phyloP scores from a whole-genome alignment of 495 filamentous ascomycete species.

The Acidiella bohemica region DNA sequence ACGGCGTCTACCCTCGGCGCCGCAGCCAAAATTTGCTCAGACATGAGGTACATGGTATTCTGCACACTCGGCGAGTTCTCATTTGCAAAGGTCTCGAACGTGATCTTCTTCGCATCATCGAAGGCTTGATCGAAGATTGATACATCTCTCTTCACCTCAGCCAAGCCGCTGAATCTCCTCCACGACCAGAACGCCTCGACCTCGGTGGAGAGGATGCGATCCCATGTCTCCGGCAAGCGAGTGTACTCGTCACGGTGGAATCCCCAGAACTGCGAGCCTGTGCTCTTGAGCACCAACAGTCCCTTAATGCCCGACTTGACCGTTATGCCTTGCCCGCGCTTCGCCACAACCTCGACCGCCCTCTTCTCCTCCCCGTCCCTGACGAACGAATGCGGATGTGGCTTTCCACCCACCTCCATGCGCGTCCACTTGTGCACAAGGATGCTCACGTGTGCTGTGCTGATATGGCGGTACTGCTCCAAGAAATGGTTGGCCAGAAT shows the following conservation, averaged over 20 bases:
- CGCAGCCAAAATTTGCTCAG: conserved; percentile 65
- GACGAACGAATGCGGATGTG: conserved; percentile 93
- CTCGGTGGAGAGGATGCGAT: conserved; percentile 87
- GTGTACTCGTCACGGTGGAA: conserved; percentile 90
- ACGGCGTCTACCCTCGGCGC: conserved; percentile 59
- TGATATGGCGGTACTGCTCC: conserved; percentile 76
- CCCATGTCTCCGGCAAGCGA: conserved; percentile 76
- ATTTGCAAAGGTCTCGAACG: conserved; percentile 81
- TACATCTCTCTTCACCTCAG: conserved; percentile 50
- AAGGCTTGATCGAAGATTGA: conserved; percentile 66
- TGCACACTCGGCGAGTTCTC: conserved; percentile 89
- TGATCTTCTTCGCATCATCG: conserved; percentile 61
- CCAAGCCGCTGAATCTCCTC: conserved; percentile 52
- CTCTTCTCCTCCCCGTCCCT: conserved; percentile 82
- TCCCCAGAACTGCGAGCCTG: conserved; percentile 90
- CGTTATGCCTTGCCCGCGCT: conserved; percentile 33
- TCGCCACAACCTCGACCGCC: conserved; percentile 46
- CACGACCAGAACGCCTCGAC: conserved; percentile 78
- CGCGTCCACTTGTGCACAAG: conserved; percentile 84
- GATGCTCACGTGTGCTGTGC: conserved; percentile 64
- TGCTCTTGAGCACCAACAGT: conserved; percentile 87
- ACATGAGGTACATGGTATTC: conserved; percentile 98
- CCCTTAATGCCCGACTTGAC: conserved; percentile 50
- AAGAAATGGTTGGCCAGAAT: conserved; percentile 79
- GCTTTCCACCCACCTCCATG: conserved; percentile 71